Base-by-base conservation (phyloP, 23 red algal species). In the Gracilariopsis chorda region DNA sequence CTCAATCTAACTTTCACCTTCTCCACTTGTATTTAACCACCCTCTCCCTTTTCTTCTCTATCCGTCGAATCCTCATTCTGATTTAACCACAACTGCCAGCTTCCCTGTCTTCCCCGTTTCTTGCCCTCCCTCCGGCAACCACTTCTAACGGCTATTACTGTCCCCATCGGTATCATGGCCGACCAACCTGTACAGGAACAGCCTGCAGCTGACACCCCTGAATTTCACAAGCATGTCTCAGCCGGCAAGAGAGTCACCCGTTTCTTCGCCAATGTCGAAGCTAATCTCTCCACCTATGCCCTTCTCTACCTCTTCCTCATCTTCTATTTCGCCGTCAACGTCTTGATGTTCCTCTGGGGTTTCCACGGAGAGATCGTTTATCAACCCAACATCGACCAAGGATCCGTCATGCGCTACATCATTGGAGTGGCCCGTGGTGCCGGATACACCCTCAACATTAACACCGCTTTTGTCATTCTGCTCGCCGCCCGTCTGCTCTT, bases 401-500 rank as follows among this genome's bases (percentile, higher is more conserved):
- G 55, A 10, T 21, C 23, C 8, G 21, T 27, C 51, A 46, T 74
- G 3, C 56, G 56, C 2, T 87, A 77, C 55, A 67, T 86, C 43
- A 75, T 86, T 25, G 53, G 40, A 12, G 45, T 94, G 12, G 92
- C 83, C 7, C 92, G 92, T 68, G 92, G 92, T 14, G 67, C 77
- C 19, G 92, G 92, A 11, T 79, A 82, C 72, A 75, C 65, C 27
- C 92, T 94, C 34, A 94, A 94, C 42, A 63, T 94, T 28, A 94
- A 94, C 67, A 82, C 83, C 19, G 72, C 83, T 2, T 75, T 94
- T 19, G 83, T 94, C 10, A 41, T 94, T 17, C 62, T 94, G 10
- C 82, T 89, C 33, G 83, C 84, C 35, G 48, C 73, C 5, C 92
- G 77, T 19, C 30, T 78, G 7, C 33, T 82, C 14, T 41, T 88